A percentile compares a stretch with the other conserved stretches of the same genome.
Evolutionary conservation across 495 filamentous ascomycete genomes (phyloP).

Genomic region (Penicillium coprophilum): DNA sequence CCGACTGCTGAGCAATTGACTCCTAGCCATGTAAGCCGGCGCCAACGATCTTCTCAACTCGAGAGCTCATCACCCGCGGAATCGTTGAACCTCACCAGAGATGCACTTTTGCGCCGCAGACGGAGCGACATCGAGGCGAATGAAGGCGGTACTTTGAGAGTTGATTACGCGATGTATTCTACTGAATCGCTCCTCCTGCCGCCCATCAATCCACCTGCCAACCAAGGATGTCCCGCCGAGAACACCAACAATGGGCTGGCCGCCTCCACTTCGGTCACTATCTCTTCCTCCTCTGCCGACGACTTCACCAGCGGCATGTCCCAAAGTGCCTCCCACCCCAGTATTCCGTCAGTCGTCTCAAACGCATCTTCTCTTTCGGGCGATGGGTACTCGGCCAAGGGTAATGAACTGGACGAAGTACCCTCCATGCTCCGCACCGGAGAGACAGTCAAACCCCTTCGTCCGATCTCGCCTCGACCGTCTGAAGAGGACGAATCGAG

Average conservation of each 20-base stretch:
- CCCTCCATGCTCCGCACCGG: constrained; percentile 48
- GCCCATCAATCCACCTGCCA: constrained; percentile 43
- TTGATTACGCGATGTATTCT: constrained; percentile 31
- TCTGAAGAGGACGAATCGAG: constrained; percentile 43
- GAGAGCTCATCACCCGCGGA: constrained; percentile 41
- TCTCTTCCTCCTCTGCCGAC: constrained; percentile 51
- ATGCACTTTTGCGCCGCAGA: constrained; percentile 40
- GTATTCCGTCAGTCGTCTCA: constrained; percentile 72
- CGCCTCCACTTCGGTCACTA: constrained; percentile 55
- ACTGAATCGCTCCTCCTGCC: constrained; percentile 25
- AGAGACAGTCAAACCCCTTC: constrained; percentile 44
- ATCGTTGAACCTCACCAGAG: constrained; percentile 45
- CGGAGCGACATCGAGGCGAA: constrained; percentile 34
- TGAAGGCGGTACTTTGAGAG: constrained; percentile 24
- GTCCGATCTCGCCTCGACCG: constrained; percentile 21
- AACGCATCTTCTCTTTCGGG: constrained; percentile 78
- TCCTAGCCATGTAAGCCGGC: constrained; percentile 29
- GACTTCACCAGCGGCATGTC: constrained; percentile 58
- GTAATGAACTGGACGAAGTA: constrained; percentile 36
- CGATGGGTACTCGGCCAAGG: constrained; percentile 31
- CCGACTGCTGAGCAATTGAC: constrained; percentile 18
- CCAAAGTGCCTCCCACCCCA: constrained; percentile 69
- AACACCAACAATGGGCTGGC: constrained; percentile 47
- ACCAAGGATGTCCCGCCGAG: constrained; percentile 48
- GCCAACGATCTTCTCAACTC: constrained; percentile 42